Evolutionary conservation across 176 grass and related monocot species (phyloP).

Genomic region (Calamus simplicifolius): DNA sequence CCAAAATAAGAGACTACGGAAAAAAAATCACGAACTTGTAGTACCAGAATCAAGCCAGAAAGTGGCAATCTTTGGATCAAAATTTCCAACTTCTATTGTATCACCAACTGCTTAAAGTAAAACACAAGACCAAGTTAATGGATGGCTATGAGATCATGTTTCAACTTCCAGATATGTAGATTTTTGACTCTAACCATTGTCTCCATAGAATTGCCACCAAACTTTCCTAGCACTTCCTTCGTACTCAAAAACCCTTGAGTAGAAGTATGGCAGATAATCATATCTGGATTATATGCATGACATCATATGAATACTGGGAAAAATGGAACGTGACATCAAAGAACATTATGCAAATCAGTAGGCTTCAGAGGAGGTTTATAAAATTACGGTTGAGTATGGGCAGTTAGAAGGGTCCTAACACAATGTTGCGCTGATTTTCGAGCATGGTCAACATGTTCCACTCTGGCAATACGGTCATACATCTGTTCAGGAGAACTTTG

Average conservation of each 20-base stretch:
- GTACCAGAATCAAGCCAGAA: conserved; percentile 95
- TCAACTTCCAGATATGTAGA: not conserved
- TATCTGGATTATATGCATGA: conserved; percentile 42
- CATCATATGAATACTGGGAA: conserved; percentile 16
- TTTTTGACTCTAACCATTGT: conserved; percentile 62
- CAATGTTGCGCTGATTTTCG: conserved; percentile 91
- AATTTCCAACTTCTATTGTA: conserved; percentile 79
- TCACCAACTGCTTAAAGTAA: conserved; percentile 66
- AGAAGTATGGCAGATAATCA: conserved; percentile 95
- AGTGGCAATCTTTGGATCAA: conserved; percentile 70
- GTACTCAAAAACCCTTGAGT: conserved; percentile 92
- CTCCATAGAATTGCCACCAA: conserved; percentile 99
- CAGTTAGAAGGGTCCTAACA: conserved; percentile 73
- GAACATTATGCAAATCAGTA: not conserved
- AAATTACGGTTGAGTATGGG: conserved; percentile 75
- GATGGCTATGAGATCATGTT: conserved; percentile 2
- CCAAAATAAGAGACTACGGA: not conserved
- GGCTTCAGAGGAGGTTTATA: not conserved
- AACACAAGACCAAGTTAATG: not conserved
- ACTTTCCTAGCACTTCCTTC: conserved; percentile 84
- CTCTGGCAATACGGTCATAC: conserved; percentile 59
- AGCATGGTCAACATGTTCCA: conserved; percentile 99
- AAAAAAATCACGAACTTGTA: not conserved
- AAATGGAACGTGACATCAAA: not conserved
- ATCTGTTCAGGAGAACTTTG: conserved; percentile 17